These are phyloP conservation scores for Cubamyces lactineus DNA, from an alignment of 768 basidiomycete genomes.

Conservation along the genomic window DNA sequence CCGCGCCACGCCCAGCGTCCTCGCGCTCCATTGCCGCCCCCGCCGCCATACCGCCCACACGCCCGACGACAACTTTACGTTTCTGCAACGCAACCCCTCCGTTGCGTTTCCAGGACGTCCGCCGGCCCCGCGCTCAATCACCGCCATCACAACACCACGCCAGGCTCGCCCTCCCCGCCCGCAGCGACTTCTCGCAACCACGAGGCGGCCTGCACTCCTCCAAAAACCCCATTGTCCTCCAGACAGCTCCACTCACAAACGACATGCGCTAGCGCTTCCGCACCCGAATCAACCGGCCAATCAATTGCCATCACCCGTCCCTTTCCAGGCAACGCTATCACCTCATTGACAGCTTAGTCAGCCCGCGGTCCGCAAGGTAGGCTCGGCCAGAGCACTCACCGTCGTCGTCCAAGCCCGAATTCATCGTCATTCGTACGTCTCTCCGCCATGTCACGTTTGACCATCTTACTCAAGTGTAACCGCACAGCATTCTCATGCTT, in stretches of 20 bases:
- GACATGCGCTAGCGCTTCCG: neutral
- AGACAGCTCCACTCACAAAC: neutral
- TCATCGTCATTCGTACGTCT: neutral
- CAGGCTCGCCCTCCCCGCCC: neutral
- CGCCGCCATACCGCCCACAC: neutral
- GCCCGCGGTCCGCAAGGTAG: neutral
- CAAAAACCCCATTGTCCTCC: conserved; percentile 16
- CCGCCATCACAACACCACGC: conserved; percentile 6
- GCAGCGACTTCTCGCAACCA: neutral
- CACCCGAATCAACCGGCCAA: conserved; percentile 16
- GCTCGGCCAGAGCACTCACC: too few species aligned
- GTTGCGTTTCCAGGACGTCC: neutral
- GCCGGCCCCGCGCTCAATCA: conserved; percentile 15
- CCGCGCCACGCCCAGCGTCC: conserved; percentile 1
- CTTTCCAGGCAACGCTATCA: conserved; percentile 21
- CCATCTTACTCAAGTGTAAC: neutral
- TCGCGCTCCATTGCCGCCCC: neutral
- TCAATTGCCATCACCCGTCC: conserved; percentile 21
- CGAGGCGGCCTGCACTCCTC: conserved; percentile 9
- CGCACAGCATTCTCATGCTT: neutral
- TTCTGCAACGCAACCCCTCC: conserved; percentile 3
- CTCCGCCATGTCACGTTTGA: neutral
- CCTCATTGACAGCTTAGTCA: conserved; percentile 9
- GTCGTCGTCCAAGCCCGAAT: too few species aligned
- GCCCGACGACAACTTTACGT: conserved; percentile 6